Conservation (phyloP, 495 filamentous ascomycete genomes). For the Tuber borchii region DNA sequence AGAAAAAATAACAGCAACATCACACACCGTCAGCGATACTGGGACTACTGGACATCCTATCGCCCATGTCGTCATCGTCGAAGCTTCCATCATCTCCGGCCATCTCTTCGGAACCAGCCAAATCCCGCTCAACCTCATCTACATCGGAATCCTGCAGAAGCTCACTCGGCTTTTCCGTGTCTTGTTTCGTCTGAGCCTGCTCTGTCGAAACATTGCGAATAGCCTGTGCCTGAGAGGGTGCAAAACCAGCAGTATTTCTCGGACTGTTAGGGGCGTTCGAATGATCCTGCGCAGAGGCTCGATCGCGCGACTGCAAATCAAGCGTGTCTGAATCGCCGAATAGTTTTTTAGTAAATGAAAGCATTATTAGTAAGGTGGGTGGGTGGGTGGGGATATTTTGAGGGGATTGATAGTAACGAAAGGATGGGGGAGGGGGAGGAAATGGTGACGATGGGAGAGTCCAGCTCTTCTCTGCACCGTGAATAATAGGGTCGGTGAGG, state of each 20-base stretch:
- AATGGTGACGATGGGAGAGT: neutral
- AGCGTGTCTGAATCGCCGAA: slow-evolving; percentile 65
- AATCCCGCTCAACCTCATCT: slow-evolving; percentile 43
- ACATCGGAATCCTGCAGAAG: slow-evolving; percentile 50
- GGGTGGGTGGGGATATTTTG: neutral
- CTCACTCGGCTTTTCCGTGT: slow-evolving; percentile 48
- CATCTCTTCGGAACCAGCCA: slow-evolving; percentile 50
- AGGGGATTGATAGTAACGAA: neutral
- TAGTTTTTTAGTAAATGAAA: slow-evolving; percentile 1
- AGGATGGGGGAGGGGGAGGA: neutral
- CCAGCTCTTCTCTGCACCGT: slow-evolving; percentile 1
- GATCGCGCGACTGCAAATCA: slow-evolving; percentile 78
- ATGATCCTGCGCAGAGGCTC: slow-evolving; percentile 76
- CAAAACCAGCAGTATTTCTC: slow-evolving; percentile 46
- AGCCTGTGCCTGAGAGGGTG: slow-evolving; percentile 77
- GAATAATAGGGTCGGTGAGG: neutral
- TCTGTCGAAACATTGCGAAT: slow-evolving; percentile 74
- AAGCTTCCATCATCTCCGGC: slow-evolving; percentile 60
- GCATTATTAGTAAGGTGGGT: slow-evolving; percentile 3
- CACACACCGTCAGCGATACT: slow-evolving; percentile 98
- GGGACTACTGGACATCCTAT: slow-evolving; percentile 95
- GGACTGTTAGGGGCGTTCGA: slow-evolving; percentile 47
- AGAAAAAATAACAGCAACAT: slow-evolving; percentile 52
- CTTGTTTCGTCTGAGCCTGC: slow-evolving; percentile 56
- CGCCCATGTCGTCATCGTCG: slow-evolving; percentile 85